Percentiles rank a stretch among this genome's conserved stretches.
Conservation (phyloP, 2,329 filamentous ascomycete species). For the Ploettnerulaceae sp. region DNA sequence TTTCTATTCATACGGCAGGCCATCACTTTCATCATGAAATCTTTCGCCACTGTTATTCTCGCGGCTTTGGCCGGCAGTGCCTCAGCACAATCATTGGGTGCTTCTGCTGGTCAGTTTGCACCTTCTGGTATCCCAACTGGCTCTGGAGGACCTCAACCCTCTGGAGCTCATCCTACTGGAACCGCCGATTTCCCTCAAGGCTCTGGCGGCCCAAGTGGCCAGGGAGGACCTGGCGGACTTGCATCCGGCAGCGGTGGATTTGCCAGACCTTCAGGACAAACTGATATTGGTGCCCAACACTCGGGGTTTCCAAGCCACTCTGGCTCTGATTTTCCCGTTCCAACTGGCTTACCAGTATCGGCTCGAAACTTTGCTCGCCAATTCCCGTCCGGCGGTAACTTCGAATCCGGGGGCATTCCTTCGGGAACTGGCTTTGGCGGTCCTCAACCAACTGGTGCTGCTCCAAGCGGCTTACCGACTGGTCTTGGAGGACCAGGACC, state of each 20-base stretch:
- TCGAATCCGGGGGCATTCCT: background rate
- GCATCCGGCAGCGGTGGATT: background rate
- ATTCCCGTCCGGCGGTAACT: background rate
- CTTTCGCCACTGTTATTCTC: constrained; percentile 3
- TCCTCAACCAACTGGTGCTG: background rate
- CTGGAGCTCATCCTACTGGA: too few relatives aligned
- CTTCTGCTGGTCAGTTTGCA: constrained; percentile 7
- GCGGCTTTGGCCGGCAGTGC: constrained; percentile 13
- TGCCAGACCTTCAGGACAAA: background rate
- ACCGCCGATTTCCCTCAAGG: constrained; percentile 1
- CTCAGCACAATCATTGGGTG: constrained; percentile 8
- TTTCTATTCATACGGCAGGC: constrained; percentile 1
- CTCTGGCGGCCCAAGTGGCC: background rate
- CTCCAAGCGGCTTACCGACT: background rate
- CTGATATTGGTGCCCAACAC: background rate
- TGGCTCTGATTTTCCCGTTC: background rate
- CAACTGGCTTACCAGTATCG: background rate
- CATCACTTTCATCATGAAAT: constrained; percentile 11
- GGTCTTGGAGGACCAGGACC: too few relatives aligned
- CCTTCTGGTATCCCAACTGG: background rate
- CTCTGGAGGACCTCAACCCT: too few relatives aligned
- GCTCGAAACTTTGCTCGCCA: background rate
- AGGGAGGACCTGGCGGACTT: background rate
- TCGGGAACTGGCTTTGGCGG: constrained; percentile 2
- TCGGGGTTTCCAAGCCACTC: background rate